Evolutionary conservation across 2,329 filamentous ascomycete species (phyloP), one percentile per base, ranked within the genome.

Genomic region (Apiospora hydei): DNA sequence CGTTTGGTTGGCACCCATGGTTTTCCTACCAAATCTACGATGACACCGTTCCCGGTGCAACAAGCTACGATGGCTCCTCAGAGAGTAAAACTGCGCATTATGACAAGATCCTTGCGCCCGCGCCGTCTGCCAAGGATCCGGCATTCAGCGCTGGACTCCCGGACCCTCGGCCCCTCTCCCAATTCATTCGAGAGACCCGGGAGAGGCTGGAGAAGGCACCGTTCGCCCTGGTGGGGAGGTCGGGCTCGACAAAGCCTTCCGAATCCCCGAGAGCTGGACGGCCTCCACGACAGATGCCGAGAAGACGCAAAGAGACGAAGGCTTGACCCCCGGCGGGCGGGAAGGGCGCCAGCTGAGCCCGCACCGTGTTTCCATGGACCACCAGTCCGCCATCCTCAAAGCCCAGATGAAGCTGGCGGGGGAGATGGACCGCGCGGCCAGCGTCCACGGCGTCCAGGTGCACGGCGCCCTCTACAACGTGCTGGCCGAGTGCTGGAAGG

Each of bases 1-100:
- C 91, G n/a, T 96, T 95, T 82, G 94, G 94, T 26, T 95, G 93
- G 93, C 94, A 96, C 79, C 94, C 94, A 0, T 96, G 94, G 94
- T 96, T 95, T 81, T 92, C 93, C 0, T 86, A 96, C 80, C 91
- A 94, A 75, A 87, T 96, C 77, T 94, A 91, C 78, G 88, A 91
- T 77, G 90, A 94, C 80, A 81, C 79, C 26, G 85, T 83, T 0
- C 44, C 66, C 2, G 10, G 13, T 47, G 14, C n/a, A 30, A 21
- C n/a, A 41, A 46, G 24, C 14, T 86, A 83, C 72, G 79, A 81
- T 70, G 80, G 74, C 71, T 78, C 72, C 51, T 72, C 70, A 72
- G 75, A 77, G 11, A 82, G 87, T 77, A 88, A 87, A 83, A 73
- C 77, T 74, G 73, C 80, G 8, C 93, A 96, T 81, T 95, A 95